Conservation (phyloP, 2,329 filamentous ascomycete genomes). For the Colletotrichum nymphaeae region DNA sequence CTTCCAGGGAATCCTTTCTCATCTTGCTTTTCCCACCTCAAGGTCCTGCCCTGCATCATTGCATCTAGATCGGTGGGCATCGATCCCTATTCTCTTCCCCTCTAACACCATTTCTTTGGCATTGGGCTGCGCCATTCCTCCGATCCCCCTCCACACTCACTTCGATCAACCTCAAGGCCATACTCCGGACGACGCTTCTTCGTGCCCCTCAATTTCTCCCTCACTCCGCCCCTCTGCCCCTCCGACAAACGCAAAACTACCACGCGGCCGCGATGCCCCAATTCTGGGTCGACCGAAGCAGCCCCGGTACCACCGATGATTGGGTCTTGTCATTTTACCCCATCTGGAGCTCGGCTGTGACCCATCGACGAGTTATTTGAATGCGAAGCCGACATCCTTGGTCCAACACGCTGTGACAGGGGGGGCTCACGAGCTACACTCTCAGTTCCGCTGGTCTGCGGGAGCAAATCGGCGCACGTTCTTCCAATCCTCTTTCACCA, state of each 20-base stretch:
- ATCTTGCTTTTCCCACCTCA: background rate
- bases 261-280: slow-evolving; percentile 16
- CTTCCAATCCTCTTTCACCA: background rate
- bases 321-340: slow-evolving; percentile 5
- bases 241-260: slow-evolving; percentile 19
- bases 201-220: slow-evolving; percentile 12
- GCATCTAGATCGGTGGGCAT: background rate
- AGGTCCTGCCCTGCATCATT: slow-evolving; percentile 1
- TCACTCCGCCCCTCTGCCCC: slow-evolving; percentile 3
- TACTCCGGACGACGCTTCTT: slow-evolving; percentile 5
- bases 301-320: slow-evolving; percentile 23
- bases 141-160: background rate
- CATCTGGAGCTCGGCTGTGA: slow-evolving; percentile 20
- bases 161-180: background rate
- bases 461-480: slow-evolving; percentile 32
- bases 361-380: slow-evolving; percentile 14
- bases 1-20: background rate
- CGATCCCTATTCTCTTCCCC: background rate
- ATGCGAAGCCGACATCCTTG: slow-evolving; percentile 25
- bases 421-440: background rate
- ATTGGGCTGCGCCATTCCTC: background rate
- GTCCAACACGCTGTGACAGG: slow-evolving; percentile 10
- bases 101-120: background rate
- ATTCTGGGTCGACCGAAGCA: slow-evolving; percentile 21
- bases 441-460: slow-evolving; percentile 18